These are phyloP conservation scores for Lipomyces orientalis DNA, from an alignment of 805 yeast genomes.

Conservation along the genomic window DNA sequence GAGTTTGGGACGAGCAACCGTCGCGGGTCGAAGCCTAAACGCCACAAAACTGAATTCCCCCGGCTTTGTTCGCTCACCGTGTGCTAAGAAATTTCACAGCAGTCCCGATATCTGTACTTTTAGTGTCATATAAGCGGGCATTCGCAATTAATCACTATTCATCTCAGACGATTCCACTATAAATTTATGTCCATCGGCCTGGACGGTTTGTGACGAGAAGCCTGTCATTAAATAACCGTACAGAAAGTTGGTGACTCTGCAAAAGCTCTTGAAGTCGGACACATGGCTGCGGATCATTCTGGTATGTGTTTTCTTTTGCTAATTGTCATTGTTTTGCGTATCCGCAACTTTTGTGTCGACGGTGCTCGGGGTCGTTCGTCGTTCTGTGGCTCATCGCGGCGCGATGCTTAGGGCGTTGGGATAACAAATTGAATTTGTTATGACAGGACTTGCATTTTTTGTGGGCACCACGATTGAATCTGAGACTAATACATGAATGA, in stretches of 20 bases:
- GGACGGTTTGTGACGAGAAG: neutral
- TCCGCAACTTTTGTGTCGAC: neutral
- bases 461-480: neutral
- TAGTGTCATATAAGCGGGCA: neutral
- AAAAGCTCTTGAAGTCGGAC: neutral
- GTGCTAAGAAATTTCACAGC: neutral
- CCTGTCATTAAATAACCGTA: neutral
- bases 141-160: neutral
- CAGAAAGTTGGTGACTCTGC: neutral
- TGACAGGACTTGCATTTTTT: neutral
- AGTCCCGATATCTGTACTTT: neutral
- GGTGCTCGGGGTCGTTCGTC: neutral
- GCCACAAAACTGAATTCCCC: too few species aligned
- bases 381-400: neutral
- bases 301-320: conserved; percentile 1
- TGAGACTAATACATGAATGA: neutral
- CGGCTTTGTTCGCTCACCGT: too few species aligned
- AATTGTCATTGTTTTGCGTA: neutral
- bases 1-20: too few species aligned
- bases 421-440: neutral
- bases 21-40: too few species aligned
- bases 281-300: conserved; percentile 4
- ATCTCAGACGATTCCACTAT: neutral
- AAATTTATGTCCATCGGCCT: neutral
- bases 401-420: neutral